Evolutionary conservation across 2,329 filamentous ascomycete genomes (phyloP).

Genomic region (Cytospora schulzeri): DNA sequence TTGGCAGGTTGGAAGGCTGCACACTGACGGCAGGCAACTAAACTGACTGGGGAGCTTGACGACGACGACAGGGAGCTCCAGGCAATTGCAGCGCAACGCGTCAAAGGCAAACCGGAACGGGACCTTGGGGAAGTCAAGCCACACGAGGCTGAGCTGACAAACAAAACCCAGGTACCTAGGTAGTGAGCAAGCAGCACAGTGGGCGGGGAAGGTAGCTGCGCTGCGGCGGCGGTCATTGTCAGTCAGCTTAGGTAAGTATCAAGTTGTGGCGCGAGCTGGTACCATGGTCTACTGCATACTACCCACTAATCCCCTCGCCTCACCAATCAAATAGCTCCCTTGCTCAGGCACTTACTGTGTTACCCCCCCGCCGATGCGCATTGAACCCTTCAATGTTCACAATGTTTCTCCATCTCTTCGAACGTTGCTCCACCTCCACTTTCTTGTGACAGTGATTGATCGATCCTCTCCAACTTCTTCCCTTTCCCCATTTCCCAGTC

Average conservation of each 20-base stretch:
- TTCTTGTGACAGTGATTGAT: slow-evolving; percentile 8
- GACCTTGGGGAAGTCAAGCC: neutral
- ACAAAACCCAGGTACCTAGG: too few relatives aligned
- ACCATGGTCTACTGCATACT: too few relatives aligned
- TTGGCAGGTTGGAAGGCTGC: slow-evolving; percentile 29
- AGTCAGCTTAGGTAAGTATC: neutral
- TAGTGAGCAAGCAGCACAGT: too few relatives aligned
- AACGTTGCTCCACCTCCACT: slow-evolving; percentile 24
- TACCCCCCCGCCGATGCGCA: slow-evolving; percentile 8
- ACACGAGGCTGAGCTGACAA: neutral
- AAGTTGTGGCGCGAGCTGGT: neutral
- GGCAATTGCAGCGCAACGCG: slow-evolving; percentile 43
- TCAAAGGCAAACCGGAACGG: slow-evolving; percentile 24
- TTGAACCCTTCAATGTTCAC: neutral
- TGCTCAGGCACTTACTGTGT: neutral
- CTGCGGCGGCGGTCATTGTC: neutral
- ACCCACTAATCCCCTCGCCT: neutral
- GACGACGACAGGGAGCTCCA: slow-evolving; percentile 42
- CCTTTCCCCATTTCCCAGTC: neutral
- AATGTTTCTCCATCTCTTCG: slow-evolving; percentile 10
- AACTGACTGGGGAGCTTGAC: slow-evolving; percentile 21
- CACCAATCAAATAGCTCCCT: neutral
- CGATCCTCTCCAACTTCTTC: slow-evolving; percentile 20
- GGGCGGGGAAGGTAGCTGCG: too few relatives aligned
- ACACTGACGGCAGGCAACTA: slow-evolving; percentile 27